phyloP scores from a whole-genome alignment of 2,329 filamentous ascomycete genomes.

The Hypoxylon sp. region DNA sequence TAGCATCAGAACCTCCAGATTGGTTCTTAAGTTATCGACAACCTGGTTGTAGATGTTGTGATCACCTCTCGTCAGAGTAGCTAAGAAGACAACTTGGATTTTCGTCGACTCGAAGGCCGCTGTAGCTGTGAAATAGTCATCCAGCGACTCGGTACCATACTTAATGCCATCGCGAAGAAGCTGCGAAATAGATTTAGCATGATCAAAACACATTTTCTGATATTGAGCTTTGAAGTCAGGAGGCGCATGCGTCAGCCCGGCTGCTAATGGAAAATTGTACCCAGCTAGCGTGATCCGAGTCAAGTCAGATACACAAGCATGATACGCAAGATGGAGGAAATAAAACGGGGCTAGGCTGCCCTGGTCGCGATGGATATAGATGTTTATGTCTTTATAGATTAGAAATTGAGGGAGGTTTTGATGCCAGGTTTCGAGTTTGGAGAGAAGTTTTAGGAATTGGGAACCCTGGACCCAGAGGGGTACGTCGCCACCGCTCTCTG shows the following conservation, averaged over 20 bases:
- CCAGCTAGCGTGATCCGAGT: neutral
- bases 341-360: neutral
- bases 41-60: neutral
- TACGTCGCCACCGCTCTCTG: neutral
- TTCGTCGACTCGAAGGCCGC: neutral
- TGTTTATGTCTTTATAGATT: neutral
- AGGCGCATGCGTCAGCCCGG: neutral
- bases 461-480: neutral
- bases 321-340: neutral
- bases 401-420: neutral
- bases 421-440: neutral
- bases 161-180: neutral
- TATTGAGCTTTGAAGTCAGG: neutral
- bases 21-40: neutral
- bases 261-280: neutral
- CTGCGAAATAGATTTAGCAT: neutral
- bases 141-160: neutral
- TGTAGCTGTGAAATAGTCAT: neutral
- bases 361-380: neutral
- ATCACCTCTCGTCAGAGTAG: neutral
- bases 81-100: neutral
- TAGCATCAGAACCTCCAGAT: neutral
- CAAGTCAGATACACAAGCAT: neutral
- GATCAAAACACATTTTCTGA: neutral
- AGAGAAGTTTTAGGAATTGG: neutral